Evolutionary conservation across 2,329 filamentous ascomycete species (phyloP), one percentile per base, ranked within the genome.

Genomic region (Hypomyces rosellus): DNA sequence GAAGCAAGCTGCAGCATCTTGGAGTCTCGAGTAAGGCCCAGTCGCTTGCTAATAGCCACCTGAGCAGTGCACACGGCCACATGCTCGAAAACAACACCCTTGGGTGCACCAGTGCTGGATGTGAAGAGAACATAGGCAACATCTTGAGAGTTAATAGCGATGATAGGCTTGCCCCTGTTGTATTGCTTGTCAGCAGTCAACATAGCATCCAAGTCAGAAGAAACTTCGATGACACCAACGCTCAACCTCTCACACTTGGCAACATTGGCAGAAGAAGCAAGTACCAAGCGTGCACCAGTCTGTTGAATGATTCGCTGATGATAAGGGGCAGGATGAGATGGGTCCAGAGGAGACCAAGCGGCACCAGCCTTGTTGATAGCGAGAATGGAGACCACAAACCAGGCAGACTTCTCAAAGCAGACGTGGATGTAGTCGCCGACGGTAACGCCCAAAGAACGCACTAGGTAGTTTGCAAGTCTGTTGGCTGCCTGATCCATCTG

Each of bases 1-100:
- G 55, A 52, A 7, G 55, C 46, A 48, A 58, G 56, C 1, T 58
- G 50, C 2, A 57, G 51, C 39, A 48, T 30, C 16, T 20, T 34
- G 13, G 39, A n/a, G 2, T 50, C 38, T 2, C 13, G 25, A 2
- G 16, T 38, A 7, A 51, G 1, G 0, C 30, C 39, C 4, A 50
- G 9, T 1, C 37, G 15, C 7, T 2, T 18, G 7, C 30, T 39
- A 9, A 40, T 8, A 5, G 43, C 39, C 7, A 11, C 30, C 22
- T 40, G 39, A 4, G 38, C 43, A 2, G 51, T 51, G 14, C 38
- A 51, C 2, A 51, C 1, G 5, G 51, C 30, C 4, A 6, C 25
- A 30, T 30, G 51, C 6, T 39, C 34, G 7, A 53, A 37, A 4
- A 48, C 40, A 3, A 51, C 48, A 13, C 51, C 51, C 13, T 53